Conservation (phyloP, 2,329 filamentous ascomycete genomes). For the Verticillium klebahnii region DNA sequence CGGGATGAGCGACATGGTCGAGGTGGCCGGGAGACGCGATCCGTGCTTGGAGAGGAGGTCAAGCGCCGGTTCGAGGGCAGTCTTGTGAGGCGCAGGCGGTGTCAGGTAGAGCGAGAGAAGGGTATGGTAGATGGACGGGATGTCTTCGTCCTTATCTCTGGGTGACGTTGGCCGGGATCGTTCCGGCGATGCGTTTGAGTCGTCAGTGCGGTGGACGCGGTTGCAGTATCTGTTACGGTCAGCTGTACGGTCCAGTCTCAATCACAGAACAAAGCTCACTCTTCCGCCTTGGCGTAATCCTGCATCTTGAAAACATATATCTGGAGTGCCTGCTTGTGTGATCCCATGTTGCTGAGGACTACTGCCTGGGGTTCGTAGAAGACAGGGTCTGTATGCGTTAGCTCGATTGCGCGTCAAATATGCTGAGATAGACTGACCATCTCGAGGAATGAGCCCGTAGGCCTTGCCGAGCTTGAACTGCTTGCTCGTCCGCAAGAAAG, state of each 20-base stretch:
- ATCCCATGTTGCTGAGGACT: conserved; percentile 89
- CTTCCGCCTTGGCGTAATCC: conserved; percentile 85
- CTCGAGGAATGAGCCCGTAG: conserved; percentile 70
- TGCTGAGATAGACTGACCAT: conserved; percentile 51
- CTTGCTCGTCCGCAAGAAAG: conserved; percentile 69
- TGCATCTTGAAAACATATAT: conserved; percentile 95
- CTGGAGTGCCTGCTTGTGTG: conserved; percentile 91
- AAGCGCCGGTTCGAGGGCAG: conserved; percentile 74
- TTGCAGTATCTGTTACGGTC: conserved; percentile 71
- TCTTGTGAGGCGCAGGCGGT: conserved; percentile 67
- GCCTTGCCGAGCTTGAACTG: conserved; percentile 79
- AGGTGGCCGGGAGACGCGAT: conserved; percentile 80
- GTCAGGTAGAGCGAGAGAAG: conserved; percentile 85
- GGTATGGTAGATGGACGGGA: conserved; percentile 84
- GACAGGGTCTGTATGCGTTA: conserved; percentile 55
- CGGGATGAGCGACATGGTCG: conserved; percentile 82
- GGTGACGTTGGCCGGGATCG: conserved; percentile 26
- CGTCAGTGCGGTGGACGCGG: conserved; percentile 64
- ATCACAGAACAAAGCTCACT: conserved; percentile 47
- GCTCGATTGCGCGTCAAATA: background rate
- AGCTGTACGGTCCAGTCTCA: conserved; percentile 6
- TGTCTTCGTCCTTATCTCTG: conserved; percentile 41
- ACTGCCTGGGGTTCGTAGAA: conserved; percentile 91
- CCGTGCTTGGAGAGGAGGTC: conserved; percentile 89
- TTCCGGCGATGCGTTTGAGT: conserved; percentile 32